phyloP scores from a whole-genome alignment of 192 early-diverging fungal species.

The Podila minutissima region DNA sequence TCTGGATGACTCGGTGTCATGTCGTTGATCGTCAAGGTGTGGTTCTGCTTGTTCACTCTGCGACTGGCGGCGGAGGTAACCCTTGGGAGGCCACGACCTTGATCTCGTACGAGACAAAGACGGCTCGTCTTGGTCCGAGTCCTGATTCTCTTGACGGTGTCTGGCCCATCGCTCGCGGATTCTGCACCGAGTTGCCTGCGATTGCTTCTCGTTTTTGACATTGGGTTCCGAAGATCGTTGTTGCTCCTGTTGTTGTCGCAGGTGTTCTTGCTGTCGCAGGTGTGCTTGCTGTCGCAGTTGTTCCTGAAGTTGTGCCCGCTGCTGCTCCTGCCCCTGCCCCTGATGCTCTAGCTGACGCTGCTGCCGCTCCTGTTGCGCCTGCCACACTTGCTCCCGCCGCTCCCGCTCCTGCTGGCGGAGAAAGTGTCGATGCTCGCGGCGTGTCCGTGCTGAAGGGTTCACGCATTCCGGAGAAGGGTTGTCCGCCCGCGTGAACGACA shows the following conservation, averaged over 20 bases:
- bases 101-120: background rate
- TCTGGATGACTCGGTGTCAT: background rate
- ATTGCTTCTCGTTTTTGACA: too few species aligned
- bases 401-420: conserved; percentile 2
- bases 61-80: background rate
- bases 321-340: background rate
- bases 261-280: background rate
- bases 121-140: background rate
- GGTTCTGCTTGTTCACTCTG: too few species aligned
- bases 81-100: background rate
- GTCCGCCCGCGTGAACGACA: background rate
- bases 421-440: conserved; percentile 5
- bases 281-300: background rate
- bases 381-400: background rate
- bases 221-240: background rate
- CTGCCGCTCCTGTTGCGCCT: background rate
- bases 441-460: background rate
- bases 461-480: background rate
- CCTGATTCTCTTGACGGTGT: background rate
- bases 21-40: too few species aligned
- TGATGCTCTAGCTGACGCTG: background rate
- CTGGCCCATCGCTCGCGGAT: background rate
- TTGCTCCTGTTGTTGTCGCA: background rate
- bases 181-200: background rate
- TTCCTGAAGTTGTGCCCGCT: too few species aligned